Conservation (phyloP, 345 rosid species). For the Carallia brachiata region DNA sequence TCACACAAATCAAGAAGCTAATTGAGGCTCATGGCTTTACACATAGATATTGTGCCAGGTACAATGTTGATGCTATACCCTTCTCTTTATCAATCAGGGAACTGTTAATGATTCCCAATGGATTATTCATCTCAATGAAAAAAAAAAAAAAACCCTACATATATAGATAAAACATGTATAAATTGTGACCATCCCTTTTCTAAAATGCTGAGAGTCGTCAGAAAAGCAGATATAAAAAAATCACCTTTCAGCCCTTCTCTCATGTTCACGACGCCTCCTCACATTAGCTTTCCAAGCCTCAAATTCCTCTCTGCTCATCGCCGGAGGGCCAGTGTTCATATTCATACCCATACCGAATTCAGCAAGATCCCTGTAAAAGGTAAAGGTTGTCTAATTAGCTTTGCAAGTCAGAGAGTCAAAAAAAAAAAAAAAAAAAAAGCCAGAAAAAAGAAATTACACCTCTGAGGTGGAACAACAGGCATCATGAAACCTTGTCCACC, state of each 20-base stretch:
- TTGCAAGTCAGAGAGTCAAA: not conserved
- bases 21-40: too few species aligned
- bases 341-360: conserved; percentile 83
- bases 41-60: too few species aligned
- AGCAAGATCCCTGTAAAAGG: conserved; percentile 64
- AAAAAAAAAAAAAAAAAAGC: not conserved
- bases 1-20: too few species aligned
- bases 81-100: too few species aligned
- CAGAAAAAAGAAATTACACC: conserved; percentile 28
- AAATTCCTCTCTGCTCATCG: conserved; percentile 87
- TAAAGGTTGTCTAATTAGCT: not conserved
- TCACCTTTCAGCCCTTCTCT: conserved; percentile 78
- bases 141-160: not conserved
- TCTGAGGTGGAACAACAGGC: conserved; percentile 61
- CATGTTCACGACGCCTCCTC: conserved; percentile 79
- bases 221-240: not conserved
- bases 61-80: too few species aligned
- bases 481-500: conserved; percentile 56
- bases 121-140: not conserved
- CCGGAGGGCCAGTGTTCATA: conserved; percentile 69
- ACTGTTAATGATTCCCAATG: too few species aligned
- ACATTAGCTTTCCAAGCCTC: conserved; percentile 88
- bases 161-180: not conserved
- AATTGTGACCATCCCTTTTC: too few species aligned
- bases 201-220: too few species aligned